Percentiles rank a stretch among this genome's conserved stretches.
Conservation (phyloP, 169 alveolate species). For the Miamiensis avidus region DNA sequence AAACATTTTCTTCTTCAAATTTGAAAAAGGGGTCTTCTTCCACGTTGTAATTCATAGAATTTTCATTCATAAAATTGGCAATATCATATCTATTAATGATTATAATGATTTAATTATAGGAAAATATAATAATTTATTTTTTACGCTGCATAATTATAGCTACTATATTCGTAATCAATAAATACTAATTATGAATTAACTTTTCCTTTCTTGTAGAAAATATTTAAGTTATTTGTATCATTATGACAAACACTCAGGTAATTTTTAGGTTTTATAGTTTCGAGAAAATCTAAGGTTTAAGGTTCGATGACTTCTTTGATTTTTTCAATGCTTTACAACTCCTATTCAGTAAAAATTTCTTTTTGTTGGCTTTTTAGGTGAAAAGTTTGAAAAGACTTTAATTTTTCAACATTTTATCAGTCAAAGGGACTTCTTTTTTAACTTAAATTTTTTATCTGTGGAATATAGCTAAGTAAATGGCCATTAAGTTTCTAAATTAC, state of each 20-base stretch:
- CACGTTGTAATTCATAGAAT: neutral
- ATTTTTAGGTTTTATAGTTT: conserved; percentile 2
- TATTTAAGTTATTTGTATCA: conserved; percentile 18
- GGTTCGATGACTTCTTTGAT: neutral
- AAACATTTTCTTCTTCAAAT: conserved; percentile 1
- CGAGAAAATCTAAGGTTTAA: neutral
- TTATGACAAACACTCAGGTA: conserved; percentile 8
- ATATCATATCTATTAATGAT: conserved; percentile 6
- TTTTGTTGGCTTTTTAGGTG: neutral
- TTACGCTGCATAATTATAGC: conserved; percentile 6
- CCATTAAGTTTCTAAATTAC: conserved; percentile 4
- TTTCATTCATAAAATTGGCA: conserved; percentile 26
- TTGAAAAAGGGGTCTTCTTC: conserved; percentile 15
- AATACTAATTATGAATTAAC: neutral
- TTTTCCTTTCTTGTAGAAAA: neutral
- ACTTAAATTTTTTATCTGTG: neutral
- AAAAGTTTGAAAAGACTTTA: conserved; percentile 1
- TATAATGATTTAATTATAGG: neutral
- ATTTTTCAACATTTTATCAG: neutral
- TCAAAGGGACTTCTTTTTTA: conserved; percentile 5
- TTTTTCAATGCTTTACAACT: neutral
- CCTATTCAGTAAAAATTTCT: conserved; percentile 4
- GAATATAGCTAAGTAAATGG: conserved; percentile 8
- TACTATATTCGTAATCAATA: conserved; percentile 23
- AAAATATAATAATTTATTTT: too few relatives aligned